Evolutionary conservation across 2,329 filamentous ascomycete genomes (phyloP), one percentile per base, ranked within the genome.

Genomic region (Paraphoma sp.): DNA sequence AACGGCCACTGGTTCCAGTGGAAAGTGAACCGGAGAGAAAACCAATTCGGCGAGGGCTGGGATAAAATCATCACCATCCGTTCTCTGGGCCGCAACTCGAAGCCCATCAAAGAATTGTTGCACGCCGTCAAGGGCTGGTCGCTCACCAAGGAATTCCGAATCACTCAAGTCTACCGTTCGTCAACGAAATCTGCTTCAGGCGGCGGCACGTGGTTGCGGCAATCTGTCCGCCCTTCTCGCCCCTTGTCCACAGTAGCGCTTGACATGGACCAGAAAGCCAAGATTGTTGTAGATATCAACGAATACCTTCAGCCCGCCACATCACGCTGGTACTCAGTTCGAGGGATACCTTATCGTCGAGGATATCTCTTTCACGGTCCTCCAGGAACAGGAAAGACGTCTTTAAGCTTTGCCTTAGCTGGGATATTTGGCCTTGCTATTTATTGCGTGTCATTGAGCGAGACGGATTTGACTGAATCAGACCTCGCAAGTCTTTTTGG

Each of bases 351-450:
- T 0, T 96, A 96, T 72, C 86, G 92, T 12, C 84, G 92, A 4
- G 93, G 93, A 0, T 96, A 95, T 68, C 84, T 96, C 0, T 86
- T 96, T 12, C 82, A 93, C 62, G 92, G 92, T 0, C 91, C 91
- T 0, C 91, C 91, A 0, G 91, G 91, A 0, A 93, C 90, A 0
- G 91, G 91, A 12, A 95, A 94, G 76, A 90, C 87, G 0, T 68
- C 63, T 0, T 57, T 73, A 10, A 68, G 65, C 1, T 70, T 75
- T 18, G 80, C 81, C 0, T 64, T 82, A 1, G 81, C 80, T 9
- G 80, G 80, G 1, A 73, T 82, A 30, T 82, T 82, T 51, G 79
- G 80, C 2, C 68, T 82, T 2, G 74, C 78, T 42, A 78, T 83
- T 28, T 80, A 80, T 63, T 79, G 77, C 51, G 77, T 81, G 30